phyloP scores from a whole-genome alignment of 164 flowering plant species.

The Litsea cubeba region DNA sequence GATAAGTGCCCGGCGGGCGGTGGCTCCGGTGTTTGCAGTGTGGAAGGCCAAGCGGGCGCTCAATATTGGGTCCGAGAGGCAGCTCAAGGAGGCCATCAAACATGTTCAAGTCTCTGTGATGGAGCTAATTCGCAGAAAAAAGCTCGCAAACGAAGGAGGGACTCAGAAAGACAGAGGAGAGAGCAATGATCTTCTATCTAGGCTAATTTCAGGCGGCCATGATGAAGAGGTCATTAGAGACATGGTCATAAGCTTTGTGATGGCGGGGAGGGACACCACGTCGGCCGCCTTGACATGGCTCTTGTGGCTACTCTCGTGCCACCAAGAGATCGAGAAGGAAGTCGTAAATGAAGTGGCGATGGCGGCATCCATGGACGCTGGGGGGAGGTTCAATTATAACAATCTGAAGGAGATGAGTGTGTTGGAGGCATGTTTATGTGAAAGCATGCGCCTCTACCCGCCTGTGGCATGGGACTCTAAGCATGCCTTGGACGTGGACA shows the following conservation, averaged over 20 bases:
- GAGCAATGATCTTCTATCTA: constrained; percentile 40
- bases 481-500: constrained; percentile 41
- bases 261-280: constrained; percentile 90
- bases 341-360: constrained; percentile 27
- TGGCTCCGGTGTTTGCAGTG: constrained; percentile 36
- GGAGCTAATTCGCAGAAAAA: constrained; percentile 37
- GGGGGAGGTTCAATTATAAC: constrained; percentile 23
- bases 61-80: constrained; percentile 51
- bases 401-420: constrained; percentile 49
- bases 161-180: not conserved
- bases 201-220: constrained; percentile 41
- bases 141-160: not conserved
- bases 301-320: constrained; percentile 29
- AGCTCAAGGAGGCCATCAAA: constrained; percentile 39
- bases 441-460: constrained; percentile 81
- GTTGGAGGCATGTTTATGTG: constrained; percentile 66
- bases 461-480: constrained; percentile 74
- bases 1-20: constrained; percentile 55
- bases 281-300: constrained; percentile 92
- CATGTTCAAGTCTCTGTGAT: constrained; percentile 36
- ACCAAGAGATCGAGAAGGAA: constrained; percentile 21
- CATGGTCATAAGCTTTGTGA: constrained; percentile 74
- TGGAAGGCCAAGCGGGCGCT: constrained; percentile 69
- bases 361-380: not conserved
- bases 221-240: constrained; percentile 56